These are phyloP conservation scores for Tulasnella sp. DNA, from an alignment of 768 basidiomycete genomes.

Conservation along the genomic window DNA sequence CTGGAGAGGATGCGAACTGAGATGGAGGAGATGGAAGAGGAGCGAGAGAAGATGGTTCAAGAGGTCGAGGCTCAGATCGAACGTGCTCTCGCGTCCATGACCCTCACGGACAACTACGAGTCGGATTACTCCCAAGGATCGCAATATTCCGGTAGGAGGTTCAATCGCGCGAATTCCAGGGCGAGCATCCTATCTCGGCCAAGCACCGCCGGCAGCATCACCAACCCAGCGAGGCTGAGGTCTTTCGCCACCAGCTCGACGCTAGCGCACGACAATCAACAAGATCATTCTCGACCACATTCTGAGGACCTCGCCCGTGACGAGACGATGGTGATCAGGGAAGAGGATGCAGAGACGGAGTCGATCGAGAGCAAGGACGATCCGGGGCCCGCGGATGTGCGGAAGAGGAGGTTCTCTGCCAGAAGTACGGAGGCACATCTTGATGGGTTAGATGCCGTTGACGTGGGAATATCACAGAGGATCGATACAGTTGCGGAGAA, in stretches of 20 bases:
- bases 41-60: slow-evolving; percentile 82
- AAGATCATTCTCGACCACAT: background rate
- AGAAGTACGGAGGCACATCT: slow-evolving; percentile 32
- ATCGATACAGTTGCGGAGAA: slow-evolving; percentile 84
- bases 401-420: slow-evolving; percentile 63
- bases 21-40: slow-evolving; percentile 82
- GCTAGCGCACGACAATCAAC: slow-evolving; percentile 41
- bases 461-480: slow-evolving; percentile 71
- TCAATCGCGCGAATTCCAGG: slow-evolving; percentile 21
- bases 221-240: slow-evolving; percentile 37
- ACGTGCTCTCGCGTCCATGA: slow-evolving; percentile 70
- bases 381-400: background rate
- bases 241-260: slow-evolving; percentile 75
- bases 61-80: slow-evolving; percentile 89
- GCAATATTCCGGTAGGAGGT: slow-evolving; percentile 42
- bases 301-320: slow-evolving; percentile 1
- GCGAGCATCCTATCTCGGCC: slow-evolving; percentile 26
- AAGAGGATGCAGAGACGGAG: slow-evolving; percentile 24
- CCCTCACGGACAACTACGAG: slow-evolving; percentile 52
- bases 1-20: slow-evolving; percentile 70
- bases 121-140: slow-evolving; percentile 47
- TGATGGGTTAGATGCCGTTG: slow-evolving; percentile 66
- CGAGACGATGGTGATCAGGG: slow-evolving; percentile 26
- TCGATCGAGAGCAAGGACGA: slow-evolving; percentile 24
- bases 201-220: slow-evolving; percentile 38